phyloP scores from a whole-genome alignment of 805 yeast genomes.

The Teunomyces kruisii region DNA sequence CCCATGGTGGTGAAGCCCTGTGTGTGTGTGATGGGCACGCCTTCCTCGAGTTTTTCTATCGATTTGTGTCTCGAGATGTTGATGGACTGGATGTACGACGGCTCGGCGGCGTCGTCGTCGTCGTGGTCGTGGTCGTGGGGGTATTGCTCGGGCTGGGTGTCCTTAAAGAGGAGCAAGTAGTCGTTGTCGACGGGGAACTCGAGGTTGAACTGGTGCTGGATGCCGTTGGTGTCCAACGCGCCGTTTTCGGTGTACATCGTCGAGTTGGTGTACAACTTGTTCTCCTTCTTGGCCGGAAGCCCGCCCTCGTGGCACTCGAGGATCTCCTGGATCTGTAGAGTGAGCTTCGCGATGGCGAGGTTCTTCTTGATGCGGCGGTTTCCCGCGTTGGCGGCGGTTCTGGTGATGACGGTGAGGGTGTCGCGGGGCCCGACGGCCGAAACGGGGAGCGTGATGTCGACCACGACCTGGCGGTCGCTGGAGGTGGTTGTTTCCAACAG shows the following conservation, averaged over 20 bases:
- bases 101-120: background rate
- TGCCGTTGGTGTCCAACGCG: conserved; percentile 27
- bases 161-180: conserved; percentile 24
- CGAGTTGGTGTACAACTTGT: conserved; percentile 35
- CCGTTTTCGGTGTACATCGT: conserved; percentile 21
- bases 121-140: no score
- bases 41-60: conserved; percentile 32
- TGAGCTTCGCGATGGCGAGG: conserved; percentile 43
- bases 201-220: conserved; percentile 21
- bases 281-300: conserved; percentile 47
- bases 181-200: conserved; percentile 38
- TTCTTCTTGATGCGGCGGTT: conserved; percentile 28
- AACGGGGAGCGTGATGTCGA: conserved; percentile 47
- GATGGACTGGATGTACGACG: conserved; percentile 15
- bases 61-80: conserved; percentile 21
- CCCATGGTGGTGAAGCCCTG: conserved; percentile 55
- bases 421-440: conserved; percentile 64
- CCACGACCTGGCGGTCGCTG: conserved; percentile 47
- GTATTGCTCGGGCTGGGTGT: background rate
- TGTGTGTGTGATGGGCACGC: conserved; percentile 44
- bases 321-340: conserved; percentile 52
- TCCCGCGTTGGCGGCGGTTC: conserved; percentile 40
- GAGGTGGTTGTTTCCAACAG: conserved; percentile 44
- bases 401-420: conserved; percentile 36
- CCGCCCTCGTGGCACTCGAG: conserved; percentile 56